phyloP scores from a whole-genome alignment of 1,139 yeast species.

The Taphrina populina region DNA sequence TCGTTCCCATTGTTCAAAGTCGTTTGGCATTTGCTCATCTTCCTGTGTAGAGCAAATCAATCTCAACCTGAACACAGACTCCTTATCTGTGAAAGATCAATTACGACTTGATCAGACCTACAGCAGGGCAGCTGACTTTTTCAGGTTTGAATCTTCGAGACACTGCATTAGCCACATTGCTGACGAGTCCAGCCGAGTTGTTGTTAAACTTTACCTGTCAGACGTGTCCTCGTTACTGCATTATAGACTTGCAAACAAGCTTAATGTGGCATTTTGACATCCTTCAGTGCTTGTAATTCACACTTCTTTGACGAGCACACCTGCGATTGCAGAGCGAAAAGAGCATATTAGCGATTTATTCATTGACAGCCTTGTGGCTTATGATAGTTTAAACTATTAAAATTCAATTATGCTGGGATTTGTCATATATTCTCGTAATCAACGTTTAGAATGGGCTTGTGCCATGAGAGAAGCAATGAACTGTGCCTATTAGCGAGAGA shows the following conservation, averaged over 20 bases:
- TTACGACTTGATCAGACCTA: constrained; percentile 22
- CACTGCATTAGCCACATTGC: constrained; percentile 1
- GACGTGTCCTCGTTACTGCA: constrained; percentile 10
- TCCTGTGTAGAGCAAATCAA: constrained; percentile 14
- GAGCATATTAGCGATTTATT: no score
- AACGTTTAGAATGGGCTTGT: constrained; percentile 14
- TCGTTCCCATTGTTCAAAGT: not conserved
- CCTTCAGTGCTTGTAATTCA: no score
- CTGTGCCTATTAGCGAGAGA: no score
- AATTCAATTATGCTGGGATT: no score
- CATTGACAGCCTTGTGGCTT: no score
- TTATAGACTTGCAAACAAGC: not conserved
- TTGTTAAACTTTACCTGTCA: constrained; percentile 15
- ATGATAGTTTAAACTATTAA: no score
- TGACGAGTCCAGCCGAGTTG: constrained; percentile 13
- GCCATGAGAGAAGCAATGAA: constrained; percentile 23
- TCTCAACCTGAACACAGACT: constrained; percentile 15
- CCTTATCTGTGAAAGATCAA: constrained; percentile 15
- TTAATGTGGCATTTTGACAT: not conserved
- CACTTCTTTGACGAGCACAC: no score
- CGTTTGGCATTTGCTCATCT: not conserved
- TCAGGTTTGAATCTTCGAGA: constrained; percentile 12
- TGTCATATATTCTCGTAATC: no score
- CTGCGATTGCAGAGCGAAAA: no score
- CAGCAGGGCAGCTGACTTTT: constrained; percentile 16